phyloP scores from a whole-genome alignment of 345 rosid species.

The Eucalyptus regnans region DNA sequence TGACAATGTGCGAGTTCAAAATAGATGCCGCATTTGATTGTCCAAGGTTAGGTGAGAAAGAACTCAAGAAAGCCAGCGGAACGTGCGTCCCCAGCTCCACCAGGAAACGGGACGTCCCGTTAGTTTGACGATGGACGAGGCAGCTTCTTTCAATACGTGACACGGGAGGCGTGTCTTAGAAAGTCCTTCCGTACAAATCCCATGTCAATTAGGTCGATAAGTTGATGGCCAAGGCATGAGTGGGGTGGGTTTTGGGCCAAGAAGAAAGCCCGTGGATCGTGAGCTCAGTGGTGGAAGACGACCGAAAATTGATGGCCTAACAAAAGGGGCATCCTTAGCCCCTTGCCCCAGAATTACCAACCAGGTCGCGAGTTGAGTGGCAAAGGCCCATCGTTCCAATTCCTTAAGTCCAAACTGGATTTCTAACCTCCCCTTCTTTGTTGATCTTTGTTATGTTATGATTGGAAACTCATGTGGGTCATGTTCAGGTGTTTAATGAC shows the following conservation, averaged over 20 bases:
- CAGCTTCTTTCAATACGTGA: not conserved
- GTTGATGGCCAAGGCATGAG: too few relatives aligned
- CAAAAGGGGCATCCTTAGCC: too few relatives aligned
- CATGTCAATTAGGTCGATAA: accelerated
- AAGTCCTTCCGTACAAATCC: not conserved
- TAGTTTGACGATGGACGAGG: not conserved
- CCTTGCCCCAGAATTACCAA: too few relatives aligned
- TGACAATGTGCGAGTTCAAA: not conserved
- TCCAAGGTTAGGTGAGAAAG: too few relatives aligned
- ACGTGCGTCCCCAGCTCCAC: not conserved
- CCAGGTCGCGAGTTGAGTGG: accelerated
- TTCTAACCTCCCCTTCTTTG: not conserved
- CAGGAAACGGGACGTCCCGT: not conserved
- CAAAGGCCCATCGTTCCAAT: not conserved
- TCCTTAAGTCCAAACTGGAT: too few relatives aligned
- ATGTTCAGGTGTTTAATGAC: not conserved
- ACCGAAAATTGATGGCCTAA: too few relatives aligned
- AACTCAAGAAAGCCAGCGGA: not conserved
- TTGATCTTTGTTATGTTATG: not conserved
- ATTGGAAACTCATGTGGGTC: not conserved
- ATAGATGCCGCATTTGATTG: too few relatives aligned
- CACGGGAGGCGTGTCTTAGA: not conserved
- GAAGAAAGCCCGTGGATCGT: accelerated
- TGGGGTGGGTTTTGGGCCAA: not conserved
- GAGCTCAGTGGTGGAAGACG: too few relatives aligned